These are phyloP conservation scores for Aspergillus tanneri DNA, from an alignment of 2,329 filamentous ascomycete species.

Conservation along the genomic window DNA sequence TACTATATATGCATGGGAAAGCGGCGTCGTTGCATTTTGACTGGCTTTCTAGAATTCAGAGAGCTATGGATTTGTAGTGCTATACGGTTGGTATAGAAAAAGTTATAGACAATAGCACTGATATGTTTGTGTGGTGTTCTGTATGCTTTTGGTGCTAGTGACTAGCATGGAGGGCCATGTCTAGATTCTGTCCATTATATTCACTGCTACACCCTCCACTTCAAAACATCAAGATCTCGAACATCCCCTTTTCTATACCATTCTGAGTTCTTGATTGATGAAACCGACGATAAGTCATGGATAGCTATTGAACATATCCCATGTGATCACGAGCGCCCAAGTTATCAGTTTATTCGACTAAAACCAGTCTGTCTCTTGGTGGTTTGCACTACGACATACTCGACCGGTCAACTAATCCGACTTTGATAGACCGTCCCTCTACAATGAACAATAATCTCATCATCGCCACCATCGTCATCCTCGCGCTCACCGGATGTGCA, in stretches of 20 bases:
- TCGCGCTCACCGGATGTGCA: conserved; percentile 1
- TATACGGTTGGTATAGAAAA: conserved; percentile 21
- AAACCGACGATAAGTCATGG: too few species aligned
- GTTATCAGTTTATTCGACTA: too few species aligned
- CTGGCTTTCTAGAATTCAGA: conserved; percentile 33
- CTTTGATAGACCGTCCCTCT: not conserved
- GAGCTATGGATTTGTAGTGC: conserved; percentile 20
- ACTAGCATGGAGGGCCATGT: too few species aligned
- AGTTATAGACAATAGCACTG: conserved; percentile 20
- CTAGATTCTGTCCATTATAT: not conserved
- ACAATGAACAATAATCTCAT: conserved; percentile 9
- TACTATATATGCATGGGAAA: conserved; percentile 25
- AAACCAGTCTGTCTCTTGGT: too few species aligned
- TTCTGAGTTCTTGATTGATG: too few species aligned
- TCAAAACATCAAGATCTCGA: not conserved
- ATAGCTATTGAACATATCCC: too few species aligned
- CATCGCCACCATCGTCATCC: conserved; percentile 9
- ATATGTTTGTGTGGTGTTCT: too few species aligned
- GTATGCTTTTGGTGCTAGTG: too few species aligned
- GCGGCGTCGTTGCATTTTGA: conserved; percentile 30
- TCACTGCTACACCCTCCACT: not conserved
- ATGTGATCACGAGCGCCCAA: too few species aligned
- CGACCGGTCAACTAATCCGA: not conserved
- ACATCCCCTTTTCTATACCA: not conserved
- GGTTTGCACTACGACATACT: not conserved